Evolutionary conservation across 106 monocot genomes (phyloP).

Genomic region (Narthecium ossifragum): DNA sequence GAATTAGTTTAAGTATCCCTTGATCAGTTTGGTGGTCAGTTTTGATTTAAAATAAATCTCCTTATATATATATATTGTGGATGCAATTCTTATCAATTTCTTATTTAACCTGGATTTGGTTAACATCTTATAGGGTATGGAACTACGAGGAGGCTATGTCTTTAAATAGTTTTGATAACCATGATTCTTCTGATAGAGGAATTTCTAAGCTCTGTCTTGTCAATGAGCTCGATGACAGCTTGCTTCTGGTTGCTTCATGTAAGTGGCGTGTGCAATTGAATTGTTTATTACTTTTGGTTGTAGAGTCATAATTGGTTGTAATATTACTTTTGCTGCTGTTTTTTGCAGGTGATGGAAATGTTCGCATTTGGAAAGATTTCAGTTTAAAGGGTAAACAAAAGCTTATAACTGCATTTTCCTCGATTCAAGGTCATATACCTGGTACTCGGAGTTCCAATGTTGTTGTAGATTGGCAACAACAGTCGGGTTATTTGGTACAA

Average conservation of each 20-base stretch:
- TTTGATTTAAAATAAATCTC: too few relatives aligned
- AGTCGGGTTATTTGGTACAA: slow-evolving; percentile 79
- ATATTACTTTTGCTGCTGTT: background rate
- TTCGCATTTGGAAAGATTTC: slow-evolving; percentile 86
- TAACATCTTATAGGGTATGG: slow-evolving; percentile 57
- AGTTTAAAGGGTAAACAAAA: slow-evolving; percentile 61
- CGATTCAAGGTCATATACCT: slow-evolving; percentile 49
- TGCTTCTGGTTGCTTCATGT: slow-evolving; percentile 92
- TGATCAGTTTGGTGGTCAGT: too few relatives aligned
- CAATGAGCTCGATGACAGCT: slow-evolving; percentile 92
- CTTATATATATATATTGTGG: too few relatives aligned
- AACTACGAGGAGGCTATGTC: slow-evolving; percentile 80
- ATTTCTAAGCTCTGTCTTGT: slow-evolving; percentile 88
- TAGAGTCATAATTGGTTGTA: background rate
- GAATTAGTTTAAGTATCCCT: too few relatives aligned
- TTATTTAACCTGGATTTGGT: background rate
- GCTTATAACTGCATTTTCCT: slow-evolving; percentile 88
- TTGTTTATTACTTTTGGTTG: background rate
- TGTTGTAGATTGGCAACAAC: slow-evolving; percentile 91
- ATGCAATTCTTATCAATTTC: too few relatives aligned
- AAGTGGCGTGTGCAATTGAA: slow-evolving; percentile 14
- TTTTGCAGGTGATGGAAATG: slow-evolving; percentile 81
- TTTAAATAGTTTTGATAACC: slow-evolving; percentile 79
- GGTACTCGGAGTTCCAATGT: slow-evolving; percentile 45
- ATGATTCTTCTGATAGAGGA: slow-evolving; percentile 74